phyloP scores from a whole-genome alignment of 1,284 basidiomycete genomes.

The Sphagnurus paluster region DNA sequence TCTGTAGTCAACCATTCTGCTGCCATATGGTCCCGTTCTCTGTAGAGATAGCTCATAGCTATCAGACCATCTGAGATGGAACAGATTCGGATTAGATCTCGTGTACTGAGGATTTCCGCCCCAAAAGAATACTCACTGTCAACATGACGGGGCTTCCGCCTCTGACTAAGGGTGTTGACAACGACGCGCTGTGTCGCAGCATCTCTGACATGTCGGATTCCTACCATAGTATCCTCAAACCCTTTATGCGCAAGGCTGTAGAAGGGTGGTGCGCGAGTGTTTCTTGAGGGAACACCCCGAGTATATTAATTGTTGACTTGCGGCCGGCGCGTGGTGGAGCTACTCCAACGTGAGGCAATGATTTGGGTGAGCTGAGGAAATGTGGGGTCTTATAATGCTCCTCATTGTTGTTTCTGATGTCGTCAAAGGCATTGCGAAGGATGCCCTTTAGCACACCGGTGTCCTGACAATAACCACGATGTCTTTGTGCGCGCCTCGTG shows the following conservation, averaged over 20 bases:
- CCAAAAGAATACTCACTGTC: constrained; percentile 8
- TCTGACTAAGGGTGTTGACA: neutral
- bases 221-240: constrained; percentile 1
- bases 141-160: constrained; percentile 11
- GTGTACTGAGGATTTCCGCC: neutral
- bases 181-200: neutral
- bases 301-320: no score
- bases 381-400: neutral
- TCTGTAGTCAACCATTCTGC: neutral
- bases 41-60: neutral
- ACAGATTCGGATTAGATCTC: neutral
- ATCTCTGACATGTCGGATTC: neutral
- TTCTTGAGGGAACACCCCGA: no score
- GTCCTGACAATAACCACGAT: constrained; percentile 3
- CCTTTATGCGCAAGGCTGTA: no score
- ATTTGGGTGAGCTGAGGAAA: neutral
- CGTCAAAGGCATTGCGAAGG: neutral
- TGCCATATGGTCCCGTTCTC: neutral
- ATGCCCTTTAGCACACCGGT: neutral
- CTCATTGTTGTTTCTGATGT: neutral
- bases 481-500: neutral
- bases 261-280: no score
- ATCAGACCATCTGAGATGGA: neutral
- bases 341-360: neutral
- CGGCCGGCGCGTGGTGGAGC: neutral